A percentile compares a stretch with the other conserved stretches of the same genome.
Evolutionary conservation across 768 basidiomycete genomes (phyloP).

Genomic region (Lactarius pseudohatsudake): DNA sequence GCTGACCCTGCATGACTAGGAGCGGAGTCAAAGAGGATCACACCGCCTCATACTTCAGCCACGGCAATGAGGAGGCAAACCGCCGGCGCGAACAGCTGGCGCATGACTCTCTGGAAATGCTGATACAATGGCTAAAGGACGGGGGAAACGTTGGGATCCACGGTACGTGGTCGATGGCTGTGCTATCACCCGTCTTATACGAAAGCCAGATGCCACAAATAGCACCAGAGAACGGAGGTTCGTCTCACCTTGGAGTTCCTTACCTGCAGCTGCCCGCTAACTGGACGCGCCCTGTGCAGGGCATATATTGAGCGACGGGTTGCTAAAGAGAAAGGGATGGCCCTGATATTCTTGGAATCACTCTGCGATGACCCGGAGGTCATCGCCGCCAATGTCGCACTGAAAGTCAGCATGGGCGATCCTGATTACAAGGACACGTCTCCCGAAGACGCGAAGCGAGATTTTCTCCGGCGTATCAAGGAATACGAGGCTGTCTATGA

Average conservation of each 20-base stretch:
- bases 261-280: background rate
- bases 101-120: slow-evolving; percentile 88
- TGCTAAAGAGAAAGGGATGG: slow-evolving; percentile 80
- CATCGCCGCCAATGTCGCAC: slow-evolving; percentile 92
- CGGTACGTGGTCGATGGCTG: slow-evolving; percentile 48
- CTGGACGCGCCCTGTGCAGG: slow-evolving; percentile 40
- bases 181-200: slow-evolving; percentile 10
- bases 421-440: slow-evolving; percentile 95
- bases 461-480: slow-evolving; percentile 88
- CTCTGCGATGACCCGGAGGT: slow-evolving; percentile 91
- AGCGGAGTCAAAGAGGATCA: slow-evolving; percentile 90
- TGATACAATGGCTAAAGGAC: slow-evolving; percentile 92
- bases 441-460: slow-evolving; percentile 78
- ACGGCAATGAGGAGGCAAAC: slow-evolving; percentile 76
- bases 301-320: slow-evolving; percentile 84
- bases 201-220: slow-evolving; percentile 87
- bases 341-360: slow-evolving; percentile 92
- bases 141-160: slow-evolving; percentile 98
- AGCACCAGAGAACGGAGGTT: slow-evolving; percentile 76
- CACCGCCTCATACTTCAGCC: slow-evolving; percentile 86
- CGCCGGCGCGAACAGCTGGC: slow-evolving; percentile 79
- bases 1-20: slow-evolving; percentile 38
- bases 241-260: slow-evolving; percentile 27
- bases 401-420: slow-evolving; percentile 95
- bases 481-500: slow-evolving; percentile 96